These are phyloP conservation scores for Lentinula boryana DNA, from an alignment of 768 basidiomycete species.

Conservation along the genomic window DNA sequence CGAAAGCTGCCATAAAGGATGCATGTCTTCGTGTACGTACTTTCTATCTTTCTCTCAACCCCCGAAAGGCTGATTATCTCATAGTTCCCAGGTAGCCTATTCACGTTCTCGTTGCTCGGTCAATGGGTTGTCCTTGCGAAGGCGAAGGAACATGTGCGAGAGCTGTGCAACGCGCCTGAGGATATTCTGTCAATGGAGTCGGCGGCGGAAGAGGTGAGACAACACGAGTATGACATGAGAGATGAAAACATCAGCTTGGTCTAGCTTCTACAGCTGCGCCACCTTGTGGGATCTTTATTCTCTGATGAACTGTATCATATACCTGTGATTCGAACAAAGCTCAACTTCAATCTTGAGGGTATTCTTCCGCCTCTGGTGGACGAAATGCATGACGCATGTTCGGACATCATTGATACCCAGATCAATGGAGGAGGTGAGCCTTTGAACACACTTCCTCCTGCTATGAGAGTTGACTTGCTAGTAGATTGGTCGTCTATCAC, in stretches of 20 bases:
- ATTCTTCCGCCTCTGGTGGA: constrained; percentile 26
- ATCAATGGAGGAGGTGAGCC: neutral
- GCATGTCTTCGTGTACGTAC: neutral
- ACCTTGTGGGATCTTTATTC: constrained; percentile 28
- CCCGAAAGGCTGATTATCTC: neutral
- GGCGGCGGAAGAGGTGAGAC: constrained; percentile 12
- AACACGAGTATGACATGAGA: neutral
- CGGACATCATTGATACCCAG: constrained; percentile 18
- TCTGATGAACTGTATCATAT: constrained; percentile 29
- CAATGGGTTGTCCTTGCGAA: constrained; percentile 10
- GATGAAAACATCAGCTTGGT: neutral
- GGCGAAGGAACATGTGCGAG: constrained; percentile 7
- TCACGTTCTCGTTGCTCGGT: constrained; percentile 11
- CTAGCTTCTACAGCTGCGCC: constrained; percentile 30
- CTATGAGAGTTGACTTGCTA: neutral
- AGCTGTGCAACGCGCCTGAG: constrained; percentile 11
- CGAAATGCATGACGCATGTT: constrained; percentile 25
- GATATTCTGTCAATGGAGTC: constrained; percentile 13
- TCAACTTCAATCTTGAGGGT: constrained; percentile 25
- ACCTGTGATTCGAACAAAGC: constrained; percentile 21
- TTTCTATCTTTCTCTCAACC: neutral
- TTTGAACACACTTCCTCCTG: neutral
- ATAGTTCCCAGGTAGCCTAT: constrained; percentile 9
- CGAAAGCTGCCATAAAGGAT: neutral
- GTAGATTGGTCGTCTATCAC: constrained; percentile 24